Percentiles rank a stretch among this genome's conserved stretches.
Evolutionary conservation across 768 basidiomycete species (phyloP).

Genomic region (Austroboletus festivus): DNA sequence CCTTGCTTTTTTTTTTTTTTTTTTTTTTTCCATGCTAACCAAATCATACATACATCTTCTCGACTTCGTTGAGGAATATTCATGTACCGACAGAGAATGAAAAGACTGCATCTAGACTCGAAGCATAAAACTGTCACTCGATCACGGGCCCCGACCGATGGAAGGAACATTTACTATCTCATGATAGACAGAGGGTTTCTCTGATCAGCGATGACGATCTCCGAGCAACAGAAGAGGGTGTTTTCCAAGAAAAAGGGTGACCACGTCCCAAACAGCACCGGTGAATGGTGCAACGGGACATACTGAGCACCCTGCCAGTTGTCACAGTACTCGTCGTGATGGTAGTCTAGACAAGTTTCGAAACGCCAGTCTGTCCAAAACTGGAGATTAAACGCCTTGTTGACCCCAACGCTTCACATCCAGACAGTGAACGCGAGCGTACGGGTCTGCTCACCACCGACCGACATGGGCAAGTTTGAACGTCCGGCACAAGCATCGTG

Average conservation of each 20-base stretch:
- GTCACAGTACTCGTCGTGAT: conserved; percentile 19
- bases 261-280: too few relatives aligned
- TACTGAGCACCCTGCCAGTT: conserved; percentile 7
- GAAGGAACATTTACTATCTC: too few relatives aligned
- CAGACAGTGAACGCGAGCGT: background rate
- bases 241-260: too few relatives aligned
- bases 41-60: too few relatives aligned
- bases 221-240: too few relatives aligned
- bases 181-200: too few relatives aligned
- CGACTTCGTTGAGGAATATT: background rate
- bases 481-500: background rate
- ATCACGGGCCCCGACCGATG: too few relatives aligned
- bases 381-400: background rate
- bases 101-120: background rate
- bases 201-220: too few relatives aligned
- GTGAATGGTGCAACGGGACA: background rate
- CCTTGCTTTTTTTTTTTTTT: too few relatives aligned
- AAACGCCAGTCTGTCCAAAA: background rate
- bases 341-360: background rate
- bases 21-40: too few relatives aligned
- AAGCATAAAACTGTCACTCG: too few relatives aligned
- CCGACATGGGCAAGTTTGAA: background rate
- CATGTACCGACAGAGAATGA: conserved; percentile 4
- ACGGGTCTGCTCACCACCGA: background rate
- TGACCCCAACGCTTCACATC: background rate